A percentile compares a stretch with the other conserved stretches of the same genome.
Evolutionary conservation across 1,139 yeast species (phyloP).

Genomic region (Debaryomycetaceae sp.): DNA sequence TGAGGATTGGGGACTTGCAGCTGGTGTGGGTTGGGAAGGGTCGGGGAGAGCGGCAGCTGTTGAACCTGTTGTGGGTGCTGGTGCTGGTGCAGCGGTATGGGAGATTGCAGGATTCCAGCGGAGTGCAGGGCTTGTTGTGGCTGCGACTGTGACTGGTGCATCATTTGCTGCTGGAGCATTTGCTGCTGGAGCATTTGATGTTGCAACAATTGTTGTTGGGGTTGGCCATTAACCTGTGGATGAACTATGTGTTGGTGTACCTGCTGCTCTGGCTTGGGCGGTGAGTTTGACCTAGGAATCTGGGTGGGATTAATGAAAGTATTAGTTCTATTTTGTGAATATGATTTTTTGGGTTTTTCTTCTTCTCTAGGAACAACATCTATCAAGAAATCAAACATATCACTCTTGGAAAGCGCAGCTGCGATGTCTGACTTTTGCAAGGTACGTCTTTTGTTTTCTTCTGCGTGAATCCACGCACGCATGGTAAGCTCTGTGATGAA

Average conservation of each 20-base stretch:
- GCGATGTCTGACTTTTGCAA: slow-evolving; percentile 93
- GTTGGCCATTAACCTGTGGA: slow-evolving; percentile 3
- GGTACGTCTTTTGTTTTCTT: slow-evolving; percentile 90
- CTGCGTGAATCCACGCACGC: slow-evolving; percentile 99
- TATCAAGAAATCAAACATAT: slow-evolving; percentile 94
- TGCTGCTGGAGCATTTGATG: slow-evolving; percentile 15
- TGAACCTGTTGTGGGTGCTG: slow-evolving; percentile 3
- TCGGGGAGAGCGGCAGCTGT: background rate
- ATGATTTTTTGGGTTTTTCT: slow-evolving; percentile 50
- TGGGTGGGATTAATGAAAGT: slow-evolving; percentile 8
- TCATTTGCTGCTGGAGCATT: slow-evolving; percentile 14
- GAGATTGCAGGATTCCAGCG: slow-evolving; percentile 1
- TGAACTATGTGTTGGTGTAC: slow-evolving; percentile 4
- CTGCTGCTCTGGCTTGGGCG: slow-evolving; percentile 4
- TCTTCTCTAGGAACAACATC: slow-evolving; percentile 92
- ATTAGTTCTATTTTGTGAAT: slow-evolving; percentile 15
- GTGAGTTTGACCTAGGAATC: slow-evolving; percentile 3
- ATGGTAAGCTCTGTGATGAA: slow-evolving; percentile 94
- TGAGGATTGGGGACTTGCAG: background rate
- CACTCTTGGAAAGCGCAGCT: slow-evolving; percentile 89
- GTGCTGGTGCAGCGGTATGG: slow-evolving; percentile 3
- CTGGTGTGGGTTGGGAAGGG: background rate
- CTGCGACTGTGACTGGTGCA: slow-evolving; percentile 12
- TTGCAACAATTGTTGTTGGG: slow-evolving; percentile 12
- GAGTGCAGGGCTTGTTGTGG: slow-evolving; percentile 5